phyloP scores from a whole-genome alignment of 225 moss, liverwort and hornwort species.

The Pleurozium schreberi region DNA sequence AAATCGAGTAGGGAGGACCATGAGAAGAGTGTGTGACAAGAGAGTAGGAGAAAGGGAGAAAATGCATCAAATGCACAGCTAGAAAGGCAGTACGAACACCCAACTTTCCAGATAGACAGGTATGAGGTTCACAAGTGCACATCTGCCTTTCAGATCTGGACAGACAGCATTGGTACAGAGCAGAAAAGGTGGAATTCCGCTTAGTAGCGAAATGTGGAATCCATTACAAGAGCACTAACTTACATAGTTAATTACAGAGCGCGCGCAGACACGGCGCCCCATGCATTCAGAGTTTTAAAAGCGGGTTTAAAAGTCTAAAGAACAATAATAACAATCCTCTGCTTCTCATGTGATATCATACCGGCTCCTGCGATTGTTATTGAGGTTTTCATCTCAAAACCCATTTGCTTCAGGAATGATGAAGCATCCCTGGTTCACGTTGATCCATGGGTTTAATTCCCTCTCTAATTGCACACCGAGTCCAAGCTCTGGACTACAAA shows the following conservation, averaged over 20 bases:
- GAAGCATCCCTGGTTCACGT: background rate
- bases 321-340: background rate
- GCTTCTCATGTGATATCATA: background rate
- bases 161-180: background rate
- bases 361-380: background rate
- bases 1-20: background rate
- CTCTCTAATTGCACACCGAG: background rate
- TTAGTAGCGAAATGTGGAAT: background rate
- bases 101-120: background rate
- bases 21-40: background rate
- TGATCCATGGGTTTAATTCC: background rate
- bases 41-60: background rate
- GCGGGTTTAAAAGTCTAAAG: background rate
- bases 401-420: background rate
- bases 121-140: background rate
- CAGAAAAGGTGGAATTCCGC: background rate
- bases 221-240: background rate
- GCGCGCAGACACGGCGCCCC: background rate
- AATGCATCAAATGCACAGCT: background rate
- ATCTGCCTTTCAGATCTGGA: background rate
- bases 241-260: background rate
- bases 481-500: background rate
- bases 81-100: background rate
- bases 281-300: background rate
- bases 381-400: slow-evolving; percentile 11